Conservation (phyloP, 2,329 filamentous ascomycete genomes). For the Raffaelea albimanens region DNA sequence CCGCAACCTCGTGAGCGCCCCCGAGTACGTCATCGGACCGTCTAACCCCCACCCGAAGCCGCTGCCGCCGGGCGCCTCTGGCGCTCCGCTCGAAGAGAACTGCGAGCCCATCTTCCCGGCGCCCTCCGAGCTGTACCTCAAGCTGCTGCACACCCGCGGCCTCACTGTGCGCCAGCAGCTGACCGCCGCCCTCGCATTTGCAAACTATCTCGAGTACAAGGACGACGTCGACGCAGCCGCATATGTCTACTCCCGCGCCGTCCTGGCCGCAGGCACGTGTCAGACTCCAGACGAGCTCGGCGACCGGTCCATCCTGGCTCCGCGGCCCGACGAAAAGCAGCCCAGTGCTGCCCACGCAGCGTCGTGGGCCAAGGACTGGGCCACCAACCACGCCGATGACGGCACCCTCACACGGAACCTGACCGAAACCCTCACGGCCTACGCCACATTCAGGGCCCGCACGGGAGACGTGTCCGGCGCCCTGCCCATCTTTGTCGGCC, state of each 20-base stretch:
- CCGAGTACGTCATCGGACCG: constrained; percentile 67
- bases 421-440: constrained; percentile 62
- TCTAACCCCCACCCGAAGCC: constrained; percentile 75
- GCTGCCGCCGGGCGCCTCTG: constrained; percentile 52
- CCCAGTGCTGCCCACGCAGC: not conserved
- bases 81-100: constrained; percentile 64
- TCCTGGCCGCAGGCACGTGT: constrained; percentile 2
- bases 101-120: constrained; percentile 59
- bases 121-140: constrained; percentile 72
- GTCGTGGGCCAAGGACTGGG: constrained; percentile 9
- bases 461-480: constrained; percentile 57
- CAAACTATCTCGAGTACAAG: constrained; percentile 77
- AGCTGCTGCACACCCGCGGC: constrained; percentile 70
- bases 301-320: not conserved
- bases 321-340: constrained; percentile 9
- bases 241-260: constrained; percentile 8
- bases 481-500: constrained; percentile 75
- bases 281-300: not conserved
- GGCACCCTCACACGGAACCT: constrained; percentile 57
- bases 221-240: constrained; percentile 21
- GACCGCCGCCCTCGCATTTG: constrained; percentile 74
- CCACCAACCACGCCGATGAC: constrained; percentile 30
- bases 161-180: constrained; percentile 72
- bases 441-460: constrained; percentile 70
- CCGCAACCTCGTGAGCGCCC: constrained; percentile 57